Evolutionary conservation across 768 basidiomycete species (phyloP), one percentile per base, ranked within the genome.

Genomic region (Tylopilus vinaceipallidus): DNA sequence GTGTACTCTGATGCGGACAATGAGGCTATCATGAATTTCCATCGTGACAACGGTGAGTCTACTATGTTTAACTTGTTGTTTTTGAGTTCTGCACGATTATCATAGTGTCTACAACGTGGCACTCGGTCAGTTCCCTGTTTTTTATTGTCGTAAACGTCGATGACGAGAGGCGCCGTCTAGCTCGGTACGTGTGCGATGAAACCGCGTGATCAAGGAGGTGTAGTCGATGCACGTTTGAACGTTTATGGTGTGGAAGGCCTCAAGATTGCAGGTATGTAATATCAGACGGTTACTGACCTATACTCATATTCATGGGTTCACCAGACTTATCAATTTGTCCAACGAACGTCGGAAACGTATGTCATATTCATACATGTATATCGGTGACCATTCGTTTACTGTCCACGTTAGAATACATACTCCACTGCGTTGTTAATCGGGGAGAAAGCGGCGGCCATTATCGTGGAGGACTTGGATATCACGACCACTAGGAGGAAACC

Each of bases 141-240:
- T 2, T 6, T 13, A 17, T 22, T 17, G 6, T 8, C 3, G 20
- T 19, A 9, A 29, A 20, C 20, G 8, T 24, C 11, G 26, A 14
- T 39, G 39, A 40, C 12, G n/a, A 6, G n/a, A 16, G 11, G n/a
- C n/a, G n/a, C n/a, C n/a, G n/a, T 41, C 26, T 17, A 41, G 40
- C 10, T 41, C 13, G 40, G 84, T 26, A 86, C 84, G 0, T 86
- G 83, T 49, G 76, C 84, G 1, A 87, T 87, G 85, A 84, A 84
- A 17, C 10, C 38, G 6, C 50, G 29, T 19, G 29, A 29, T 2
- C 23, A 46, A 27, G 49, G 49, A 19, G 51, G 56, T 8, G 56
- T 57, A 5, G 46, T 57, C 3, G 47, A 58, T 41, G 17, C 43
- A 6, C 43, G 50, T 3, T 44, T 59, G 22, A 54, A 59, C 9